Evolutionary conservation across 1,284 basidiomycete genomes (phyloP).

Genomic region (Malassezia nana): DNA sequence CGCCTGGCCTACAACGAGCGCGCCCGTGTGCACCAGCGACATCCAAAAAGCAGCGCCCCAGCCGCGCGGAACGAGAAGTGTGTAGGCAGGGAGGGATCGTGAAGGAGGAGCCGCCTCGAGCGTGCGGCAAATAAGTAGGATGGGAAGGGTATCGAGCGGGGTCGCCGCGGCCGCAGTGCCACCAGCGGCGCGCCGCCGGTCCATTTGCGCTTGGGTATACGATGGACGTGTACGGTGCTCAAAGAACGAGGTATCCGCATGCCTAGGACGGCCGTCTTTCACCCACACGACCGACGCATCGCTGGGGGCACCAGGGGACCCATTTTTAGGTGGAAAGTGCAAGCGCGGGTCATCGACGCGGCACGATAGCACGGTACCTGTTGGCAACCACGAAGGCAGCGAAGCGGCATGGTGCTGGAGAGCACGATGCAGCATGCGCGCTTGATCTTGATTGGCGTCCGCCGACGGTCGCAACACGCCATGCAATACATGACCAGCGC

Average conservation of each 20-base stretch:
- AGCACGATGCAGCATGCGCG: background rate
- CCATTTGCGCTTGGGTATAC: constrained; percentile 39
- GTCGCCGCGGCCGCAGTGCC: background rate
- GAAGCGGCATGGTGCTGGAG: background rate
- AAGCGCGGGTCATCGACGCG: constrained; percentile 39
- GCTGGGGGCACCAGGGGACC: background rate
- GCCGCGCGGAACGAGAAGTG: constrained; percentile 38
- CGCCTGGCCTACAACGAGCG: constrained; percentile 31
- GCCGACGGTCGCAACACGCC: constrained; percentile 21
- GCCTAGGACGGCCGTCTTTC: background rate
- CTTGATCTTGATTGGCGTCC: background rate
- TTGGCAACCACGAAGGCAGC: background rate
- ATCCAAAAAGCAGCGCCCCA: constrained; percentile 42
- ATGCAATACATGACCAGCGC: constrained; percentile 22
- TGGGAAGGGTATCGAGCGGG: constrained; percentile 5
- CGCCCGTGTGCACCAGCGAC: constrained; percentile 32
- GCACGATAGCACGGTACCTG: constrained; percentile 13
- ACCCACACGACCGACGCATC: background rate
- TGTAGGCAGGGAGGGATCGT: constrained; percentile 18
- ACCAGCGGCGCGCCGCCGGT: constrained; percentile 25
- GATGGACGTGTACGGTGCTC: constrained; percentile 13
- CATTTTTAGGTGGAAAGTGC: constrained; percentile 28
- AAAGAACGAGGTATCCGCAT: background rate
- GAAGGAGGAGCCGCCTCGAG: background rate
- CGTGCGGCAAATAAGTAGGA: constrained; percentile 1